Evolutionary conservation across 306 rosid species (phyloP).

Genomic region (Abrus precatorius): DNA sequence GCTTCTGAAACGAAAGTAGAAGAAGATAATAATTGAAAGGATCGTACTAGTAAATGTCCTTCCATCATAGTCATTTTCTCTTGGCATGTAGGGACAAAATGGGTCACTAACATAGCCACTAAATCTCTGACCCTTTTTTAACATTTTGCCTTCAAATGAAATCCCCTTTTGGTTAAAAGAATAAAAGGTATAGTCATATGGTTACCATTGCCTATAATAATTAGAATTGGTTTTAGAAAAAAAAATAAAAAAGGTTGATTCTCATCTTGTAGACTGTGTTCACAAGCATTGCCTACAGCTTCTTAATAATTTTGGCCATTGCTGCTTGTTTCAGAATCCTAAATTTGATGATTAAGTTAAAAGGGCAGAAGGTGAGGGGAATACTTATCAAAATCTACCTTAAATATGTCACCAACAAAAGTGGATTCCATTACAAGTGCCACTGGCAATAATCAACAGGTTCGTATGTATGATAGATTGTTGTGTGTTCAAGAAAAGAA

Average conservation of each 20-base stretch:
- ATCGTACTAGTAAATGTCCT: neutral
- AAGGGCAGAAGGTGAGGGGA: conserved; percentile 21
- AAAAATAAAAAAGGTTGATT: conserved; percentile 37
- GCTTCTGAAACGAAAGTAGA: neutral
- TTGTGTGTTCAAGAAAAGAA: conserved; percentile 11
- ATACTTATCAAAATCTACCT: conserved; percentile 37
- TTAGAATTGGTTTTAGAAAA: conserved; percentile 49
- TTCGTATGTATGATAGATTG: conserved; percentile 4
- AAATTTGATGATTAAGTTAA: conserved; percentile 36
- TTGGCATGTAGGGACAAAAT: neutral
- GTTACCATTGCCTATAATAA: conserved; percentile 19
- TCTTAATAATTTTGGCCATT: conserved; percentile 57
- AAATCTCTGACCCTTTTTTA: neutral
- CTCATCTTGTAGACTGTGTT: conserved; percentile 59
- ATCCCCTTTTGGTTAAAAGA: neutral
- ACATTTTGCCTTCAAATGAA: conserved; percentile 11
- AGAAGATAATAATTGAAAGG: neutral
- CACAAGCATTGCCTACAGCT: conserved; percentile 42
- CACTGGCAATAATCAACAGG: conserved; percentile 22
- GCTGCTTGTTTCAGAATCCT: conserved; percentile 49
- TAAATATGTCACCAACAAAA: conserved; percentile 34
- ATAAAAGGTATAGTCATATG: neutral
- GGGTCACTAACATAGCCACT: neutral
- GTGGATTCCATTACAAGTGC: conserved; percentile 29
- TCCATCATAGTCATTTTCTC: neutral